Conservation (phyloP, 768 basidiomycete genomes). For the Trametes meyenii region DNA sequence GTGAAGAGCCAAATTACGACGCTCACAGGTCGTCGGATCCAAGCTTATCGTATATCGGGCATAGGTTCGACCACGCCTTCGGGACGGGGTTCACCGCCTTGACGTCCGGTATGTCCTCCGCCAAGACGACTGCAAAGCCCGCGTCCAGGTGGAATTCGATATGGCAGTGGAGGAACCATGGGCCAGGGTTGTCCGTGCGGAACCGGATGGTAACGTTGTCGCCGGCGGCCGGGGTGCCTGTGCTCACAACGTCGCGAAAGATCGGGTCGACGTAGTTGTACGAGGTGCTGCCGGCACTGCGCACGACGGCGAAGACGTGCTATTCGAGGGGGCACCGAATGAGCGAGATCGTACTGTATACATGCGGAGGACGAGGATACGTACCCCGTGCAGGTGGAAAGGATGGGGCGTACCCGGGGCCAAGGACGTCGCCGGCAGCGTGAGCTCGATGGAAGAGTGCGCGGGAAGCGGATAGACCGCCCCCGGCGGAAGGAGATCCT, state of each 20-base stretch:
- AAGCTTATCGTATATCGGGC: constrained; percentile 6
- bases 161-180: constrained; percentile 8
- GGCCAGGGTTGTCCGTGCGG: constrained; percentile 18
- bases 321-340: constrained; percentile 8
- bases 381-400: constrained; percentile 22
- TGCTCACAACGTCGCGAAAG: constrained; percentile 32
- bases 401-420: constrained; percentile 15
- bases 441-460: constrained; percentile 30
- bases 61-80: constrained; percentile 9
- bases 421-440: not conserved
- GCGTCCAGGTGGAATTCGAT: constrained; percentile 30
- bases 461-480: constrained; percentile 47
- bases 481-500: constrained; percentile 43
- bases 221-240: constrained; percentile 6
- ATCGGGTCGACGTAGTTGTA: constrained; percentile 40
- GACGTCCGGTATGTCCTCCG: constrained; percentile 35
- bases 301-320: constrained; percentile 42
- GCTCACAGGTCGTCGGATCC: not conserved
- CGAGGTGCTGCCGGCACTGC: constrained; percentile 33
- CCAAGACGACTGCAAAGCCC: constrained; percentile 44
- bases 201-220: constrained; percentile 29
- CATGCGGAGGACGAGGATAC: constrained; percentile 23
- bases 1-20: not conserved
- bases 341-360: constrained; percentile 10
- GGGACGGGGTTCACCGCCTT: constrained; percentile 13